Conservation (phyloP, 2,329 filamentous ascomycete genomes). For the Colletotrichum liaoningense region DNA sequence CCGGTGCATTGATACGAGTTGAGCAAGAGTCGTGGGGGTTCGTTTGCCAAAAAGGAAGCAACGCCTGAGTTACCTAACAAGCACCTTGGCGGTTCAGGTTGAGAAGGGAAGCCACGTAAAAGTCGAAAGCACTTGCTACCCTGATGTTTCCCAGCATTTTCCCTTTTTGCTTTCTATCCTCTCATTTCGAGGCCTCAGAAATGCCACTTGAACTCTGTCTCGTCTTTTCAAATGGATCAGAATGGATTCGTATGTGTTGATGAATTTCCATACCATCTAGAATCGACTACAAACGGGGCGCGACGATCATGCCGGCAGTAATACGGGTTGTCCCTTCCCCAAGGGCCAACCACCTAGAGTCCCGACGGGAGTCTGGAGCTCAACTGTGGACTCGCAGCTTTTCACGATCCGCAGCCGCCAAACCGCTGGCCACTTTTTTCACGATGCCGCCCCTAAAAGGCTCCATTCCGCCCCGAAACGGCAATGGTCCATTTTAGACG, state of each 20-base stretch:
- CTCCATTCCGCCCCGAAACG: conserved; percentile 1
- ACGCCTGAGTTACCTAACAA: neutral
- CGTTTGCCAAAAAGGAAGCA: neutral
- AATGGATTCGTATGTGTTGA: neutral
- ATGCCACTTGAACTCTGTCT: neutral
- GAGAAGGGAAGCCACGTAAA: neutral
- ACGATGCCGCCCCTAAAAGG: conserved; percentile 4
- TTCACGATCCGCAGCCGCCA: neutral
- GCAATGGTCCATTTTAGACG: neutral
- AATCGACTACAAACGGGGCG: neutral
- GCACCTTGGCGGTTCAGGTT: neutral
- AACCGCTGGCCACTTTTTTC: neutral
- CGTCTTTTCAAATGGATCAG: neutral
- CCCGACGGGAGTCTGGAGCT: neutral
- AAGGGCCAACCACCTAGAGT: conserved; percentile 3
- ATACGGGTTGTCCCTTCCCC: neutral
- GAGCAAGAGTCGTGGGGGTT: neutral
- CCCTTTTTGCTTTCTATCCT: neutral
- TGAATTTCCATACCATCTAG: neutral
- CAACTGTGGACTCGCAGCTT: neutral
- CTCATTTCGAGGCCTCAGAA: neutral
- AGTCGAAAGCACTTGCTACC: neutral
- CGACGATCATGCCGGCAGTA: neutral
- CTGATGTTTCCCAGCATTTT: neutral
- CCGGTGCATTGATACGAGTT: too few relatives aligned